Evolutionary conservation across 371 early-diverging fungal species (phyloP), one percentile per base, ranked within the genome.

Genomic region (Actinomucor elegans): DNA sequence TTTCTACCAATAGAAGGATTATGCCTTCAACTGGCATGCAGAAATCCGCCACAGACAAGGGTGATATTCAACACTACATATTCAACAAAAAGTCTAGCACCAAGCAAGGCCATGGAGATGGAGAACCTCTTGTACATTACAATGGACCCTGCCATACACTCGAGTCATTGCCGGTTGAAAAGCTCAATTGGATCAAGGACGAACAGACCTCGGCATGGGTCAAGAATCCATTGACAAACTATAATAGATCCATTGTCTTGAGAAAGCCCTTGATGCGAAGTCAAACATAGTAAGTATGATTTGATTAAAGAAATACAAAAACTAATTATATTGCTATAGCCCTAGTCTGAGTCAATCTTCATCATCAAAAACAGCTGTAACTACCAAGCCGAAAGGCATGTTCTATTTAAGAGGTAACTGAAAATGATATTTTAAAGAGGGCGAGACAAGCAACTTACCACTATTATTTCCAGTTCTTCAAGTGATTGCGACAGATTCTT

Each of bases 171-270:
- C 59, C 69, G 2, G 37, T 53, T 4, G 69, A 69, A 17, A 69
- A 61, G 9, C 24, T 69, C 12, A 49, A 51, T 20, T 69, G 69
- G 69, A 61, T 69, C n/a, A 65, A 64, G 27, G 57, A 69, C n/a
- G 65, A 67, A 20, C 47, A 51, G 21, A 48, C 55, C 2, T 45
- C 48, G 10, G 36, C 47, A 6, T 29, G 46, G 7, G 41, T 64
- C 4, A 48, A 52, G 21, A 61, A 67, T 41, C 62, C 62, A 2
- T 28, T 62, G 10, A 47, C 59, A 18, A 48, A 62, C 29, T 67
- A 62, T 28, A 21, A 43, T 15, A 43, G 33, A 24, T 67, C 59
- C 3, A 59, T 59, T 41, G 67, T 67, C 2, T 34, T 67, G 10
- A 43, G 63, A 14, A 67, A 62, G 23, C 67, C 67, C 0, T 24